Evolutionary conservation across 805 yeast species (phyloP).

Genomic region (Jamesozyma spencerorum): DNA sequence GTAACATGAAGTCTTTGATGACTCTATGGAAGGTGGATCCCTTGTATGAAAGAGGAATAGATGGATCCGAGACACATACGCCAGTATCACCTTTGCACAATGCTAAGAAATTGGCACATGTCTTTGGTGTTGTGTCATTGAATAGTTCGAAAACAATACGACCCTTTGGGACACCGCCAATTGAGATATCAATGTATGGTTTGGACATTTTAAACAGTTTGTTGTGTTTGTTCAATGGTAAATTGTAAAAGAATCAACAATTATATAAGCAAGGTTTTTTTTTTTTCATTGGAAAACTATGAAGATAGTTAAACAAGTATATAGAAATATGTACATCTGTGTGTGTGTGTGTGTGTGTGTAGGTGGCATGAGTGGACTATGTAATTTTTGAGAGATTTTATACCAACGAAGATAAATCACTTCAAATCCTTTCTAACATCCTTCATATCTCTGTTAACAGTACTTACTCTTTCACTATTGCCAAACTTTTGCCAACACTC

Average conservation of each 20-base stretch:
- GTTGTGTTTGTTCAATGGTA: not conserved
- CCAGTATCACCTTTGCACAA: constrained; percentile 83
- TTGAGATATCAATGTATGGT: constrained; percentile 66
- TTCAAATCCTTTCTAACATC: not conserved
- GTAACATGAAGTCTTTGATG: constrained; percentile 82
- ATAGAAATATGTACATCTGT: too few species aligned
- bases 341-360: too few species aligned
- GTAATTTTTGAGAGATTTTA: too few species aligned
- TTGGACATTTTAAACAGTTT: constrained; percentile 3
- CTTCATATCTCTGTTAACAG: constrained; percentile 18
- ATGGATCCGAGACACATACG: constrained; percentile 19
- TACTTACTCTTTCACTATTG: constrained; percentile 39
- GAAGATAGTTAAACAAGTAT: too few species aligned
- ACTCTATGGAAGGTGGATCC: constrained; percentile 91
- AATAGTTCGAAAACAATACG: constrained; percentile 70
- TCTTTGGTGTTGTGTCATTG: constrained; percentile 70
- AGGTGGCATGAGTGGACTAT: too few species aligned
- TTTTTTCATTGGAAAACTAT: too few species aligned
- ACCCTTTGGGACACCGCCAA: constrained; percentile 62
- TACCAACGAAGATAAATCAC: too few species aligned
- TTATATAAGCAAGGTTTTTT: too few species aligned
- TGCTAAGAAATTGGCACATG: constrained; percentile 84
- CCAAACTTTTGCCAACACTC: constrained; percentile 54
- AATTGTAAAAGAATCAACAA: not conserved
- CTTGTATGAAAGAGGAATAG: constrained; percentile 59